Evolutionary conservation across 176 grass and related monocot species (phyloP).

Genomic region (Oryza nivara): DNA sequence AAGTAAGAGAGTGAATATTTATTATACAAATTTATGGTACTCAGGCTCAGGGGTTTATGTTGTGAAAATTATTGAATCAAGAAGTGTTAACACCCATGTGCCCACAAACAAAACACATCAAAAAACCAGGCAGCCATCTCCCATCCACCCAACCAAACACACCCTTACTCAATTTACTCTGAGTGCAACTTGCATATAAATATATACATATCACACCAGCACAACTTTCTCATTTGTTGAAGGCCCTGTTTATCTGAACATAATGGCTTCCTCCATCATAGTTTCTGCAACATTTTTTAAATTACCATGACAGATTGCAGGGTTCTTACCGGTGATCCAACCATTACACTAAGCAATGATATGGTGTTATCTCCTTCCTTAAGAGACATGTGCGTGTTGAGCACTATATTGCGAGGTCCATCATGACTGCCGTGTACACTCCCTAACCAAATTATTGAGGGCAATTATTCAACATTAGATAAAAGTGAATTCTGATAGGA

Average conservation of each 20-base stretch:
- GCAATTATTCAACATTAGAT: slow-evolving; percentile 4
- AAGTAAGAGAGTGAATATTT: background rate
- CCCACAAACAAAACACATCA: too few species aligned
- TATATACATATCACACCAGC: background rate
- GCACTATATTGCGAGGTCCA: slow-evolving; percentile 38
- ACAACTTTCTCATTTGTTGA: slow-evolving; percentile 1
- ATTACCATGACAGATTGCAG: background rate
- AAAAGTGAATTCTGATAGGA: background rate
- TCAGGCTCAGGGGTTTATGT: background rate
- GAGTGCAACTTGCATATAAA: background rate
- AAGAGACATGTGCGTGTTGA: slow-evolving; percentile 51
- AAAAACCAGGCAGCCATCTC: too few species aligned
- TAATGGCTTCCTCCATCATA: background rate
- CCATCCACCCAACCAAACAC: too few species aligned
- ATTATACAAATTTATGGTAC: background rate
- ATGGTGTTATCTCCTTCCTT: slow-evolving; percentile 70
- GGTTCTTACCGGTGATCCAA: slow-evolving; percentile 86
- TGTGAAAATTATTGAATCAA: background rate
- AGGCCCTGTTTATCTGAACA: background rate
- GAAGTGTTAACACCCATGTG: background rate
- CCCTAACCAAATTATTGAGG: slow-evolving; percentile 49
- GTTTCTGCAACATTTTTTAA: background rate
- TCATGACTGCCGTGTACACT: slow-evolving; percentile 67
- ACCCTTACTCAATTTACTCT: background rate
- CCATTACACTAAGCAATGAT: slow-evolving; percentile 88